Evolutionary conservation across 805 yeast genomes (phyloP).

Genomic region (Lipomyces chichibuensis): DNA sequence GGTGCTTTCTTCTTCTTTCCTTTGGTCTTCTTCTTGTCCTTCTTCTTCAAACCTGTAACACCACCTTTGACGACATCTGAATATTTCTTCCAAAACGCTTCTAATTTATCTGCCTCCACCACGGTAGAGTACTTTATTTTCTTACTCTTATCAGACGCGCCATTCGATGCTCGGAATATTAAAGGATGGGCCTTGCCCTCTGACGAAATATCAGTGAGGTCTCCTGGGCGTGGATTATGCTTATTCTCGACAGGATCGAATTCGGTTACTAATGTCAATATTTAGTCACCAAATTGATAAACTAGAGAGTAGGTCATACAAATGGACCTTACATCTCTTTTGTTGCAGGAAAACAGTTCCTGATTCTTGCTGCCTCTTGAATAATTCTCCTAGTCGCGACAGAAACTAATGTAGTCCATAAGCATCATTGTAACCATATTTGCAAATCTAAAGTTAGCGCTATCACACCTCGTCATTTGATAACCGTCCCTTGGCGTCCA

Average conservation of each 20-base stretch:
- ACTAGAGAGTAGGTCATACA: background rate
- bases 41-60: slow-evolving; percentile 75
- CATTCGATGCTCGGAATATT: slow-evolving; percentile 69
- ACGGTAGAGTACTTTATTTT: slow-evolving; percentile 68
- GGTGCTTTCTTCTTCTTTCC: slow-evolving; percentile 49
- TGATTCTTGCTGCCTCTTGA: slow-evolving; percentile 38
- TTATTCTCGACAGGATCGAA: slow-evolving; percentile 25
- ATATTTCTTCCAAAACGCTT: slow-evolving; percentile 77
- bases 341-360: slow-evolving; percentile 47
- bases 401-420: slow-evolving; percentile 39
- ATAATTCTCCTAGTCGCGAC: slow-evolving; percentile 38
- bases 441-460: background rate
- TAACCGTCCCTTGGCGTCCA: slow-evolving; percentile 24
- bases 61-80: slow-evolving; percentile 69
- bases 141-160: slow-evolving; percentile 50
- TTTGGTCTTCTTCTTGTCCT: slow-evolving; percentile 76
- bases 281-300: slow-evolving; percentile 26
- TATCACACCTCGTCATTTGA: slow-evolving; percentile 30
- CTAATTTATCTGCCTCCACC: slow-evolving; percentile 63
- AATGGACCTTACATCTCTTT: slow-evolving; percentile 40
- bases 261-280: slow-evolving; percentile 13
- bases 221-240: slow-evolving; percentile 23
- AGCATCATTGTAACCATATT: background rate
- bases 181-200: slow-evolving; percentile 55
- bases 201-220: slow-evolving; percentile 21